Conservation (phyloP, 1,284 basidiomycete species). For the Papiliotrema fonsecae region DNA sequence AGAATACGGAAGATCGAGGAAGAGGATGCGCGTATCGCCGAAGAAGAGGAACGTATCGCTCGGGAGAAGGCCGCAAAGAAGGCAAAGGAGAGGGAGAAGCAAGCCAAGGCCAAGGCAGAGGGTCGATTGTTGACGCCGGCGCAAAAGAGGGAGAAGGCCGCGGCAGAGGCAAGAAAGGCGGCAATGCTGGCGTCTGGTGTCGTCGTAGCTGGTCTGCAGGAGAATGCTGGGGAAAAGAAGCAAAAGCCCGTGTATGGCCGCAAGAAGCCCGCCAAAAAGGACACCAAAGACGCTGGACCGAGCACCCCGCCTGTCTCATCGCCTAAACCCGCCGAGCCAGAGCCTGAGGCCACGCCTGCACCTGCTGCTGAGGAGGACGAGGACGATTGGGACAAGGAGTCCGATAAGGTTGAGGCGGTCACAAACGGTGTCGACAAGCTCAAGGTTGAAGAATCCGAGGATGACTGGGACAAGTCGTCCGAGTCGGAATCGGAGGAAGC, state of each 20-base stretch:
- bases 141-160: slow-evolving; percentile 89
- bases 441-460: slow-evolving; percentile 41
- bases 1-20: slow-evolving; percentile 65
- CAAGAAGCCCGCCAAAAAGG: slow-evolving; percentile 62
- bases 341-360: slow-evolving; percentile 11
- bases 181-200: slow-evolving; percentile 79
- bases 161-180: slow-evolving; percentile 84
- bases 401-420: slow-evolving; percentile 33
- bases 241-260: slow-evolving; percentile 64
- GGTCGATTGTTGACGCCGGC: slow-evolving; percentile 87
- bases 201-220: slow-evolving; percentile 76
- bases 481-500: slow-evolving; percentile 52
- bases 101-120: slow-evolving; percentile 76
- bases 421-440: slow-evolving; percentile 34
- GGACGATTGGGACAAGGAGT: slow-evolving; percentile 46
- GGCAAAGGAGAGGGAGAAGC: slow-evolving; percentile 79
- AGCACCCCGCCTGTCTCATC: background rate
- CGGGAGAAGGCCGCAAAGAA: slow-evolving; percentile 80
- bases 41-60: slow-evolving; percentile 68
- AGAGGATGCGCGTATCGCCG: slow-evolving; percentile 69
- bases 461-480: slow-evolving; percentile 84
- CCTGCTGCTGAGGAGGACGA: slow-evolving; percentile 36
- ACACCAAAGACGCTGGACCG: slow-evolving; percentile 3
- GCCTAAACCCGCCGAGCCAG: slow-evolving; percentile 1
- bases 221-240: slow-evolving; percentile 50